phyloP scores from a whole-genome alignment of 768 basidiomycete genomes.

The Hygrocybe coccinea region DNA sequence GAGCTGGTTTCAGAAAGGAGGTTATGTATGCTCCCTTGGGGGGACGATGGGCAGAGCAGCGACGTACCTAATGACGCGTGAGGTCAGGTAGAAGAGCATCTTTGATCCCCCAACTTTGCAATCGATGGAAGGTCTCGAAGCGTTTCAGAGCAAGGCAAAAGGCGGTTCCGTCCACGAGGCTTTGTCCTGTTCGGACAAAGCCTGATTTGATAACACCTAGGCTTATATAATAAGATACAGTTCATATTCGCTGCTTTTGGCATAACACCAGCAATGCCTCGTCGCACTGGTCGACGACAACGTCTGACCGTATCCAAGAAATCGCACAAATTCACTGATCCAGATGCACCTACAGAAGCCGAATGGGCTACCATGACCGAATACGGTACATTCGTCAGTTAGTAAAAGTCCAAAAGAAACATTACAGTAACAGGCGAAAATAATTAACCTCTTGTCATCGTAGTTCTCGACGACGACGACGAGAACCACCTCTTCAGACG shows the following conservation, averaged over 20 bases:
- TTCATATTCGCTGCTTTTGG: too few species aligned
- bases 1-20: constrained; percentile 44
- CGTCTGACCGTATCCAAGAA: constrained; percentile 8
- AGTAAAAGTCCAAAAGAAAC: too few species aligned
- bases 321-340: constrained; percentile 1
- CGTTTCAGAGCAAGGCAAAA: background rate
- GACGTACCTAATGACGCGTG: constrained; percentile 44
- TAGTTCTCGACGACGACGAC: constrained; percentile 31
- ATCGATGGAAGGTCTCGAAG: background rate
- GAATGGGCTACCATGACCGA: constrained; percentile 18
- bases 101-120: too few species aligned
- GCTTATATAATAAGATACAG: background rate
- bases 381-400: constrained; percentile 19
- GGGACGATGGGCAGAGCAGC: too few species aligned
- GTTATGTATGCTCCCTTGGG: too few species aligned
- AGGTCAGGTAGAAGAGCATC: constrained; percentile 50
- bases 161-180: background rate
- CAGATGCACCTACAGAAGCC: constrained; percentile 11
- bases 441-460: background rate
- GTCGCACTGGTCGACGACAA: background rate
- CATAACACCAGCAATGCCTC: background rate
- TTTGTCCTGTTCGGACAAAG: background rate
- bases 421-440: too few species aligned
- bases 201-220: background rate
- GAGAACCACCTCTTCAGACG: constrained; percentile 26